A percentile compares a stretch with the other conserved stretches of the same genome.
Evolutionary conservation across 1,284 basidiomycete genomes (phyloP).

Genomic region (Phaffia rhodozyma): DNA sequence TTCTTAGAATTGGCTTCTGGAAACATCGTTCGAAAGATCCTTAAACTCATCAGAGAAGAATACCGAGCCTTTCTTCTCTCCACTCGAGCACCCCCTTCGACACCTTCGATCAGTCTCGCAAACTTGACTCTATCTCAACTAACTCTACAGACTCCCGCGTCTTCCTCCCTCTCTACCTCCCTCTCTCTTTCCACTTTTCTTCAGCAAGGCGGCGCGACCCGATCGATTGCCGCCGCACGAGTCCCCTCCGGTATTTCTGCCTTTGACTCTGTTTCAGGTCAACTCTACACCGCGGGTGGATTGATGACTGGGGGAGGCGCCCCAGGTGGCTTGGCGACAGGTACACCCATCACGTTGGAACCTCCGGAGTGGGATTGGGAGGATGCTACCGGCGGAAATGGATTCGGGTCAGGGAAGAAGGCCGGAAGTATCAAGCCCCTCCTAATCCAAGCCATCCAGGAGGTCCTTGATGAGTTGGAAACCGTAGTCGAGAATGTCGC

Average conservation of each 20-base stretch:
- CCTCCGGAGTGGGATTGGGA: conserved; percentile 16
- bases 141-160: not conserved
- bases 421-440: conserved; percentile 36
- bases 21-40: conserved; percentile 80
- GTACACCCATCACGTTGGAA: not conserved
- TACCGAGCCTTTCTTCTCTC: conserved; percentile 42
- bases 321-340: not conserved
- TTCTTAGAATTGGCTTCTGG: conserved; percentile 76
- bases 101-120: not conserved
- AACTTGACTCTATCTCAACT: not conserved
- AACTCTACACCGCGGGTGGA: conserved; percentile 5
- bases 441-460: conserved; percentile 80
- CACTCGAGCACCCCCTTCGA: not conserved
- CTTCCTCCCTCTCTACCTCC: conserved; percentile 5
- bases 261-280: conserved; percentile 1
- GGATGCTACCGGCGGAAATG: conserved; percentile 22
- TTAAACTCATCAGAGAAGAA: conserved; percentile 89
- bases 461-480: conserved; percentile 89
- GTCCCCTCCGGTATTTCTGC: not conserved
- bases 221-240: not conserved
- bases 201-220: conserved; percentile 41
- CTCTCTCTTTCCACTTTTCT: conserved; percentile 69
- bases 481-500: conserved; percentile 91
- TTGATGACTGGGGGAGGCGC: conserved; percentile 1
- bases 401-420: conserved; percentile 25